A percentile compares a stretch with the other conserved stretches of the same genome.
Conservation (phyloP, 208 protist species). For the Trypanosoma brucei region DNA sequence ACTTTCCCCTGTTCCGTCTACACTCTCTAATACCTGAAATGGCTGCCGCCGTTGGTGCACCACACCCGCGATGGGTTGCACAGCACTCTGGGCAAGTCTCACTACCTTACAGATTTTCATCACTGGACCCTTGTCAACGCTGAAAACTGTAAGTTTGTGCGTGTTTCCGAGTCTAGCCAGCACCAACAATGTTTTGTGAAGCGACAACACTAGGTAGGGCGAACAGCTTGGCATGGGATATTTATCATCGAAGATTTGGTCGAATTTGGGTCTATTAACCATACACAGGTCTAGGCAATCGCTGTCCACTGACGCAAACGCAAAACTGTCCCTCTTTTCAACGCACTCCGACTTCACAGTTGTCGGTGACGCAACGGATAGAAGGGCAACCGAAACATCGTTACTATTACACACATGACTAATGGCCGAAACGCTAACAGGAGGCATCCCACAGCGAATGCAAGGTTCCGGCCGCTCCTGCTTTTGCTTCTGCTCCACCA, state of each 20-base stretch:
- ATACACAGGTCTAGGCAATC: constrained; percentile 6
- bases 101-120: background rate
- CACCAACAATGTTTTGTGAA: background rate
- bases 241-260: background rate
- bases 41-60: background rate
- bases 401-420: constrained; percentile 15
- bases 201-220: constrained; percentile 15
- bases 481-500: constrained; percentile 22
- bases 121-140: background rate
- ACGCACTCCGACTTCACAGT: background rate
- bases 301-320: constrained; percentile 3
- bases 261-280: background rate
- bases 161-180: background rate
- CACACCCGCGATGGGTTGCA: background rate
- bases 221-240: constrained; percentile 4
- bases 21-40: constrained; percentile 7
- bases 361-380: background rate
- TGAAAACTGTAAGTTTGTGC: background rate
- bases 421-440: constrained; percentile 14
- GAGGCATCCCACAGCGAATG: constrained; percentile 6
- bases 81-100: background rate
- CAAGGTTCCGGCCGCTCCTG: background rate
- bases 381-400: constrained; percentile 11
- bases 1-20: background rate
- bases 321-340: constrained; percentile 8